Base-by-base conservation (phyloP, 805 yeast species). In the Yamadazyma olivae region DNA sequence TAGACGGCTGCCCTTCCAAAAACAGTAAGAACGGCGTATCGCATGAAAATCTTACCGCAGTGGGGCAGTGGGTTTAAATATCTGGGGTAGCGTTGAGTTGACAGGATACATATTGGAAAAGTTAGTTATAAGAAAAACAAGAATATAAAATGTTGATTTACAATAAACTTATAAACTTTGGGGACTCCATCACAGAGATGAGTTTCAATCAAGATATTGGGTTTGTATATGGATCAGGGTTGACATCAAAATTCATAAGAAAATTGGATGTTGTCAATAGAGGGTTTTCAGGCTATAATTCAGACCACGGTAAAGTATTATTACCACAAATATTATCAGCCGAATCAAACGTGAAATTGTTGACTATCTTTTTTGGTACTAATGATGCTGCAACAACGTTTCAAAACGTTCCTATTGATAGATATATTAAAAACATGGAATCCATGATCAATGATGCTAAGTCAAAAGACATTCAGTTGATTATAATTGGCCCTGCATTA, bases 271-370 rank as follows among this genome's bases (percentile, higher is more conserved):
- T 89, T 3, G 50, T 88, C 1, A 79, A 75, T 27, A 66, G 95
- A 40, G 97, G 97, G 0, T 86, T 64, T 50, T 53, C 78, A 1
- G 96, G 97, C 0, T 89, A 85, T 61, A 85, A 73, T 46, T 61
- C 89, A 0, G 73, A 77, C 24, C 80, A 80, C 59, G 88, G 76
- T 0, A 50, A 64, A 8, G 27, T 43, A 1, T 44, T 64, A 5
- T 46, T 66, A 20, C 64, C 62, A 14, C 57, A 65, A 31, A 46
- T 85, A 4, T 56, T 87, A 21, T 62, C 70, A 17, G 49, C 57
- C 3, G 85, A 59, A 31, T 49, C 50, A 12, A 44, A 50, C 17
- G 39, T 64, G 20, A 57, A 79, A 41, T 58, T 74, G 32, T 64
- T 78, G 39, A 75, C 79, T 8, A 61, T 88, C 2, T 88, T 83